These are phyloP conservation scores for Sclerotinia subarctica DNA, from an alignment of 2,329 filamentous ascomycete genomes.

Conservation along the genomic window DNA sequence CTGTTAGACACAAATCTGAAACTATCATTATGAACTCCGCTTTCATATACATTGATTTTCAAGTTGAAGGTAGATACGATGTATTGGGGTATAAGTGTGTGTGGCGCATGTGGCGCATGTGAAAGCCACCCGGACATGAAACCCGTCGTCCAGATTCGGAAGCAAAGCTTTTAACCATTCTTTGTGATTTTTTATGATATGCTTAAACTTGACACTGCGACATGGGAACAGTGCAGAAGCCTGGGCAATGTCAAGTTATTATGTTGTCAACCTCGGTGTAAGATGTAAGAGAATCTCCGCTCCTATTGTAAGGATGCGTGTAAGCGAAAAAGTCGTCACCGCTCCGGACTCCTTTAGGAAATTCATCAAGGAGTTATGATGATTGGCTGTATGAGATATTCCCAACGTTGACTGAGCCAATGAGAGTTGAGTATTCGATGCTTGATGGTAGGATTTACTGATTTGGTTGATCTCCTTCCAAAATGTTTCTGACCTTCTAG, in stretches of 20 bases:
- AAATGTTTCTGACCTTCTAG: background rate
- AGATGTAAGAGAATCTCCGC: background rate
- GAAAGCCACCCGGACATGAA: background rate
- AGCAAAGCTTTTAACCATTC: background rate
- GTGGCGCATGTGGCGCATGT: slow-evolving; percentile 3
- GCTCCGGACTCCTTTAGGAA: slow-evolving; percentile 20
- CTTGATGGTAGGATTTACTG: background rate
- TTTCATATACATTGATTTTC: background rate
- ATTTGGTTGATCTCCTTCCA: background rate
- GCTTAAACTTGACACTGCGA: background rate
- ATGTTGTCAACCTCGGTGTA: background rate
- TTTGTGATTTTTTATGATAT: background rate
- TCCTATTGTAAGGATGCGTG: slow-evolving; percentile 8
- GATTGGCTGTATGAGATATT: background rate
- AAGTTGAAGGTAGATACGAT: background rate
- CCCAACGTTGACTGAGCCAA: background rate
- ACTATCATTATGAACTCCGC: background rate
- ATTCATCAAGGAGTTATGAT: background rate
- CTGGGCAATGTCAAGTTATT: background rate
- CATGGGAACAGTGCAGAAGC: background rate
- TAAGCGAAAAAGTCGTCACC: slow-evolving; percentile 1
- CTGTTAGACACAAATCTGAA: background rate
- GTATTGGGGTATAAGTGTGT: background rate
- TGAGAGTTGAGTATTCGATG: background rate
- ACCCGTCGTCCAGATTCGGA: slow-evolving; percentile 5